phyloP scores from a whole-genome alignment of 768 basidiomycete genomes.

The Pleurotus giganteus region DNA sequence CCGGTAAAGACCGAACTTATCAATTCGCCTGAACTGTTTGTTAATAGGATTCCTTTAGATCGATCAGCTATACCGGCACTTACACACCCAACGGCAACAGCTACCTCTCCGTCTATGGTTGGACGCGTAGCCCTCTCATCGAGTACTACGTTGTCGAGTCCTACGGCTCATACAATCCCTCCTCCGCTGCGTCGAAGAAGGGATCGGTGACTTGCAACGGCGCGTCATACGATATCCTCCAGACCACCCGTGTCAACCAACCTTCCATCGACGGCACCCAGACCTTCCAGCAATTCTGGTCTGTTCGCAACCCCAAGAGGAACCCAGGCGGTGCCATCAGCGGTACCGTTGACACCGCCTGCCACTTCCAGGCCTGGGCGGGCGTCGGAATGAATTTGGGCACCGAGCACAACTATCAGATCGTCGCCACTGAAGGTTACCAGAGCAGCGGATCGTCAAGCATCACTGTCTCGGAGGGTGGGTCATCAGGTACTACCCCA shows the following conservation, averaged over 20 bases:
- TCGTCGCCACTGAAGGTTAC: conserved; percentile 46
- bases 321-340: conserved; percentile 18
- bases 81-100: conserved; percentile 37
- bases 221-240: conserved; percentile 39
- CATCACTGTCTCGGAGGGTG: conserved; percentile 13
- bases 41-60: conserved; percentile 19
- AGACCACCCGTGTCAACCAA: conserved; percentile 33
- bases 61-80: conserved; percentile 34
- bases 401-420: conserved; percentile 40
- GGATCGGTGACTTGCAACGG: conserved; percentile 42
- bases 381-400: conserved; percentile 37
- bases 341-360: conserved; percentile 32
- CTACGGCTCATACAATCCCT: conserved; percentile 40
- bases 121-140: conserved; percentile 43
- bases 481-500: conserved; percentile 1
- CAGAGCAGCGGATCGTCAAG: conserved; percentile 39
- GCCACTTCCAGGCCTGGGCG: conserved; percentile 45
- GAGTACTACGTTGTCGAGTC: conserved; percentile 48
- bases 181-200: conserved; percentile 25
- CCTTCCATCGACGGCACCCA: conserved; percentile 41
- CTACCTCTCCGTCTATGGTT: conserved; percentile 45
- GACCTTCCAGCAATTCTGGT: conserved; percentile 48
- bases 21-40: background rate
- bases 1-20: background rate
- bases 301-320: conserved; percentile 36